phyloP scores from a whole-genome alignment of 164 flowering plant genomes.

The Annona squamosa region DNA sequence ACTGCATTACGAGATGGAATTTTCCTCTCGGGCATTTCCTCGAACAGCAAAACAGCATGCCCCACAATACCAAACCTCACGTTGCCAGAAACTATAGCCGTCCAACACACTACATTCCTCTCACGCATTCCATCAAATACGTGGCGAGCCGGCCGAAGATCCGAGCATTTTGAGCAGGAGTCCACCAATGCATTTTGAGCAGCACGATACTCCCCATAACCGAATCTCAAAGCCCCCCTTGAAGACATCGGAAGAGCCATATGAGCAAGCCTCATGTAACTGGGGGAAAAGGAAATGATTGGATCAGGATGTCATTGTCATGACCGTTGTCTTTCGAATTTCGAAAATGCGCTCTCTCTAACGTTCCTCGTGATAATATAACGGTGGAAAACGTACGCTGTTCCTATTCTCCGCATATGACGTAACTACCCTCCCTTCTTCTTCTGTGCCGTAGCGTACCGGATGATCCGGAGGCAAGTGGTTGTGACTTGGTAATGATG shows the following conservation, averaged over 20 bases:
- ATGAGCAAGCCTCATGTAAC: conserved; percentile 33
- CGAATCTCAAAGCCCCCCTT: conserved; percentile 34
- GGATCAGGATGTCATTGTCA: conserved; percentile 11
- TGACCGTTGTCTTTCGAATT: no score
- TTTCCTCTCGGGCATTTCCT: conserved; percentile 53
- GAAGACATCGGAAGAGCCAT: conserved; percentile 17
- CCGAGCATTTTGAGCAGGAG: neutral
- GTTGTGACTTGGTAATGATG: no score
- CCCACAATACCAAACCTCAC: conserved; percentile 34
- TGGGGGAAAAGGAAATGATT: conserved; percentile 51
- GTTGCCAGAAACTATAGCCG: conserved; percentile 59
- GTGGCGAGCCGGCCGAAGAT: neutral
- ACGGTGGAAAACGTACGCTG: no score
- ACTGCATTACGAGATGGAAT: conserved; percentile 56
- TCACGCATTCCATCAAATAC: conserved; percentile 8
- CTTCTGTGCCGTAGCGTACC: no score
- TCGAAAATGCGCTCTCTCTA: no score
- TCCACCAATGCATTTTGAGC: conserved; percentile 21
- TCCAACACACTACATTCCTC: conserved; percentile 50
- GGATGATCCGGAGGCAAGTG: no score
- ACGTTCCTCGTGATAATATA: no score
- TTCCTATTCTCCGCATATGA: no score
- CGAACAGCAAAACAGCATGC: conserved; percentile 42
- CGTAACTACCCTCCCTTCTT: no score
- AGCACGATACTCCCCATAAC: conserved; percentile 40